Percentiles rank a stretch among this genome's conserved stretches.
Evolutionary conservation across 768 basidiomycete species (phyloP).

Genomic region (Serendipita sp.): DNA sequence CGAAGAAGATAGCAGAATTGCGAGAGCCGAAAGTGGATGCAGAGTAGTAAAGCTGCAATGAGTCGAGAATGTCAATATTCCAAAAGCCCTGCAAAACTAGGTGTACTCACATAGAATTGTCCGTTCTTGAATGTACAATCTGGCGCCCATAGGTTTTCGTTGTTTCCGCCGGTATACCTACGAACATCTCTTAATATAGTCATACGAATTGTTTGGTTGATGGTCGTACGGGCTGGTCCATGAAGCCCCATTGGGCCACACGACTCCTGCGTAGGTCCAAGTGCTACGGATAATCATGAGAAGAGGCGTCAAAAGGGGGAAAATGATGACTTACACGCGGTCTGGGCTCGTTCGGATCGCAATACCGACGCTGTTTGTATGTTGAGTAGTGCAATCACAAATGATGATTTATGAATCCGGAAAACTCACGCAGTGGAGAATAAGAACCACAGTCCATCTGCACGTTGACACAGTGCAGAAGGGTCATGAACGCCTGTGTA

Average conservation of each 20-base stretch:
- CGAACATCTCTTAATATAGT: too few relatives aligned
- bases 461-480: background rate
- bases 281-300: background rate
- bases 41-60: slow-evolving; percentile 33
- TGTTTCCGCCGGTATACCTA: slow-evolving; percentile 28
- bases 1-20: slow-evolving; percentile 38
- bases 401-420: background rate
- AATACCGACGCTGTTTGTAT: slow-evolving; percentile 22
- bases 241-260: slow-evolving; percentile 34
- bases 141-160: slow-evolving; percentile 24
- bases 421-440: background rate
- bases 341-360: slow-evolving; percentile 36
- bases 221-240: slow-evolving; percentile 25
- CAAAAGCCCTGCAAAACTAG: background rate
- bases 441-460: background rate
- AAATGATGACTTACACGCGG: background rate
- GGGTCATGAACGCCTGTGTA: background rate
- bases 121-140: slow-evolving; percentile 19
- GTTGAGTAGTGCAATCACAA: background rate
- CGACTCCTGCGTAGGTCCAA: slow-evolving; percentile 30
- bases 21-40: slow-evolving; percentile 40
- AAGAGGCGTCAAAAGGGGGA: background rate
- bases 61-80: background rate
- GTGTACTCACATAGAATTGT: slow-evolving; percentile 14
- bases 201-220: too few relatives aligned